Percentiles rank a stretch among this genome's conserved stretches.
These are phyloP conservation scores for Parietichytrium sp. DNA, from an alignment of 108 stramenopile genomes.

Conservation along the genomic window DNA sequence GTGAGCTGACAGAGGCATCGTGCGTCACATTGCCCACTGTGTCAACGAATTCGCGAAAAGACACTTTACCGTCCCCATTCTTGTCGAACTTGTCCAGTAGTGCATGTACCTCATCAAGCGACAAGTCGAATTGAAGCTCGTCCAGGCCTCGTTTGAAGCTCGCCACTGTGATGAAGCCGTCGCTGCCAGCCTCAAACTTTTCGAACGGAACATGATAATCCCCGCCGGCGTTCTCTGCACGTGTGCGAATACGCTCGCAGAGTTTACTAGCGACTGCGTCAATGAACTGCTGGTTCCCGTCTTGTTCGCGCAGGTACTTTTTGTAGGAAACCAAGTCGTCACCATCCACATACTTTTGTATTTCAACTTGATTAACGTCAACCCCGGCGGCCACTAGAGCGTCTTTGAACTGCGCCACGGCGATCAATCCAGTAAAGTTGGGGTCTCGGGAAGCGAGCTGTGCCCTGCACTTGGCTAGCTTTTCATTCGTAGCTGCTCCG, in stretches of 20 bases:
- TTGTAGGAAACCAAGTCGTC: background rate
- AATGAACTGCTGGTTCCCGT: constrained; percentile 13
- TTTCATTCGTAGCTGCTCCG: background rate
- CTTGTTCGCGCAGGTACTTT: background rate
- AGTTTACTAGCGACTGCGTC: background rate
- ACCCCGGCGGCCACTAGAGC: background rate
- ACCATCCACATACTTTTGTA: background rate
- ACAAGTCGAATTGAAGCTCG: constrained; percentile 32
- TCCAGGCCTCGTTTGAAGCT: constrained; percentile 38
- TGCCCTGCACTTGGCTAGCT: background rate
- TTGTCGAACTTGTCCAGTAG: constrained; percentile 38
- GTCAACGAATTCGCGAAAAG: background rate
- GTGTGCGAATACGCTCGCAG: background rate
- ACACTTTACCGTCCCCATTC: background rate
- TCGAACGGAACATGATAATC: constrained; percentile 18
- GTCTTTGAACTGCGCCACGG: background rate
- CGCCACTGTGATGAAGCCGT: background rate
- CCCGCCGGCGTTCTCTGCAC: constrained; percentile 28
- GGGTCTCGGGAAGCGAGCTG: background rate
- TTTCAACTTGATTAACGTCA: background rate
- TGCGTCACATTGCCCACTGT: background rate
- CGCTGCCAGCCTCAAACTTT: constrained; percentile 21
- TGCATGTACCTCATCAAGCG: background rate
- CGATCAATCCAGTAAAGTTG: background rate
- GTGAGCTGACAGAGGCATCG: background rate